phyloP scores from a whole-genome alignment of 371 early-diverging fungal species.

The Enterospora canceri region DNA sequence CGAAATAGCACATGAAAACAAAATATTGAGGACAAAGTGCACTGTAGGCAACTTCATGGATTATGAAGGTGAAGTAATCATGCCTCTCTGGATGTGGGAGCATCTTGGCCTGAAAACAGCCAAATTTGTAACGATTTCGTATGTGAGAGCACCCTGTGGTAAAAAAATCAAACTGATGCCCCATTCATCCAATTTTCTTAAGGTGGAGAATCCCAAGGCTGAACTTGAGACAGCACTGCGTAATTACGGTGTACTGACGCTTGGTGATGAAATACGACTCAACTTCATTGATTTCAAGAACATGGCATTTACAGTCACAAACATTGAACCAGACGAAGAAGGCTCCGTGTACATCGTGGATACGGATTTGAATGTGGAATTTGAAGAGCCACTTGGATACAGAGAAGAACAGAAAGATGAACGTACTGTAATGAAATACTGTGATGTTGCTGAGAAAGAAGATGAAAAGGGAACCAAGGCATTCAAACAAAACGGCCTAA shows the following conservation, averaged over 20 bases:
- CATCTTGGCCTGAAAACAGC: slow-evolving; percentile 66
- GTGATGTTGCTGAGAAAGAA: slow-evolving; percentile 3
- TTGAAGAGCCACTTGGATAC: slow-evolving; percentile 90
- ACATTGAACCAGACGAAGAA: slow-evolving; percentile 66
- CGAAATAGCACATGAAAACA: slow-evolving; percentile 49
- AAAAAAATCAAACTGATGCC: slow-evolving; percentile 86
- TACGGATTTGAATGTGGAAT: slow-evolving; percentile 92
- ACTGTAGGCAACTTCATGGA: slow-evolving; percentile 96
- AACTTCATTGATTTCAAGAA: slow-evolving; percentile 68
- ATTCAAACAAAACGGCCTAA: not conserved
- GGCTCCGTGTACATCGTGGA: slow-evolving; percentile 81
- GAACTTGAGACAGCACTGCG: slow-evolving; percentile 91
- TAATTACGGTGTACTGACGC: slow-evolving; percentile 78
- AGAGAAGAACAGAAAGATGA: slow-evolving; percentile 61
- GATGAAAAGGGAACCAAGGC: not conserved
- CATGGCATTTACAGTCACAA: slow-evolving; percentile 75
- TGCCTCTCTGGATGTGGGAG: slow-evolving; percentile 96
- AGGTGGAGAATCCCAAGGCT: slow-evolving; percentile 85
- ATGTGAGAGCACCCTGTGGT: slow-evolving; percentile 68
- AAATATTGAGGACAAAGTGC: slow-evolving; percentile 63
- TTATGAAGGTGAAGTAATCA: slow-evolving; percentile 77
- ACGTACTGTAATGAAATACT: slow-evolving; percentile 33
- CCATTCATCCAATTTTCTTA: slow-evolving; percentile 84
- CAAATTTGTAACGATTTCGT: slow-evolving; percentile 66
- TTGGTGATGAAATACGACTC: slow-evolving; percentile 78